These are phyloP conservation scores for Akanthomyces uredinophilus DNA, from an alignment of 2,329 filamentous ascomycete species.

Conservation along the genomic window DNA sequence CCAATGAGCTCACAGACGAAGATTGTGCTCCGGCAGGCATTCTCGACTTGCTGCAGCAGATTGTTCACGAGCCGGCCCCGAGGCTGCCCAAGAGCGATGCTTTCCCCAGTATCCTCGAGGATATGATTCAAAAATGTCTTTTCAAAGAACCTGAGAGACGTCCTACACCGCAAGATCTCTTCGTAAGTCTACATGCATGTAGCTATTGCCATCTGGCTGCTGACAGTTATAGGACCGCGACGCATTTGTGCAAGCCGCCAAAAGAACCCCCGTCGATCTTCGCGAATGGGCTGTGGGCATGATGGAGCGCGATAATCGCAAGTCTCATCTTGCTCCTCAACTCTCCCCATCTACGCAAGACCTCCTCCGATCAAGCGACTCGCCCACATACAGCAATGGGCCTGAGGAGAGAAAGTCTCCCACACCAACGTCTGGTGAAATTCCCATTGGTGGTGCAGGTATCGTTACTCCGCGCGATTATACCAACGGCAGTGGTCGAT, in stretches of 20 bases:
- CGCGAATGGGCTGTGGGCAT: constrained; percentile 89
- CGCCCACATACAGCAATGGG: constrained; percentile 43
- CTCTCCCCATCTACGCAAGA: constrained; percentile 74
- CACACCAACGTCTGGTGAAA: constrained; percentile 68
- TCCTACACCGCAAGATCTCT: constrained; percentile 89
- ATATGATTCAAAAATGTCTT: constrained; percentile 95
- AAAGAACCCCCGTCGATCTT: constrained; percentile 90
- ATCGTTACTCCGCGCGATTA: constrained; percentile 52
- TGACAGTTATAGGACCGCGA: constrained; percentile 66
- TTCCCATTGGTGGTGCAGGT: constrained; percentile 56
- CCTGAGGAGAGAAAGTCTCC: constrained; percentile 41
- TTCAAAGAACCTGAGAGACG: constrained; percentile 83
- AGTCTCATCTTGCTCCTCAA: constrained; percentile 82
- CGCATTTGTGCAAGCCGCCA: constrained; percentile 91
- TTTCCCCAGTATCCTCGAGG: constrained; percentile 89
- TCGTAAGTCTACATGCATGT: constrained; percentile 51
- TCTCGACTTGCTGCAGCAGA: constrained; percentile 90
- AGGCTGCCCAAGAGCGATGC: constrained; percentile 94
- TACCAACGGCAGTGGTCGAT: constrained; percentile 38
- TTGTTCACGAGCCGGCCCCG: constrained; percentile 92
- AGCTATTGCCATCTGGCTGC: neutral
- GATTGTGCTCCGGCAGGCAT: constrained; percentile 89
- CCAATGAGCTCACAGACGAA: constrained; percentile 64
- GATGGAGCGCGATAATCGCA: constrained; percentile 93
- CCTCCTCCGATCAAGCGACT: constrained; percentile 61